These are phyloP conservation scores for Penicillium sp. DNA, from an alignment of 2,329 filamentous ascomycete genomes.

Conservation along the genomic window DNA sequence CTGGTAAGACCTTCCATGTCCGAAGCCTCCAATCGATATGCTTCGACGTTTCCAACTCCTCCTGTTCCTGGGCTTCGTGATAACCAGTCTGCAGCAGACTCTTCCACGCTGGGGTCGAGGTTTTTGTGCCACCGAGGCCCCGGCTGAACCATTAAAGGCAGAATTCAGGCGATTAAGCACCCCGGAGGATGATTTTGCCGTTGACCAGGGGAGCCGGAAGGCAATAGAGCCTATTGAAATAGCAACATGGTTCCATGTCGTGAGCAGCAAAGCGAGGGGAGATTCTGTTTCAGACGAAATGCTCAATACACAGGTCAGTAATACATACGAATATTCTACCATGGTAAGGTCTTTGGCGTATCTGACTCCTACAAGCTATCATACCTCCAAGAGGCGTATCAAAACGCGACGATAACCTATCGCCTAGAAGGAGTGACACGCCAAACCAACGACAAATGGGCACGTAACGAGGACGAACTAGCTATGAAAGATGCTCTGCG, in stretches of 20 bases:
- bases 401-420: slow-evolving; percentile 54
- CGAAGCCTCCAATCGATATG: slow-evolving; percentile 27
- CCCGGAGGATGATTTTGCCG: slow-evolving; percentile 18
- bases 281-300: slow-evolving; percentile 38
- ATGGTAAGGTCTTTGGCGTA: not conserved
- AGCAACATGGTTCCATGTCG: slow-evolving; percentile 50
- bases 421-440: slow-evolving; percentile 54
- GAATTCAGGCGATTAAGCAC: slow-evolving; percentile 32
- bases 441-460: slow-evolving; percentile 61
- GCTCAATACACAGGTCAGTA: slow-evolving; percentile 41
- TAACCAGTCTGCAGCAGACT: slow-evolving; percentile 22
- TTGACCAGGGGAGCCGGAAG: slow-evolving; percentile 26
- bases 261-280: slow-evolving; percentile 38
- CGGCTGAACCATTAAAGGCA: slow-evolving; percentile 31
- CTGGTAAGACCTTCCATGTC: slow-evolving; percentile 4
- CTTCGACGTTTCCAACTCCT: slow-evolving; percentile 27
- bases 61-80: slow-evolving; percentile 26
- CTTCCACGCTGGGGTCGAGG: slow-evolving; percentile 26
- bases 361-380: slow-evolving; percentile 28
- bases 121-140: slow-evolving; percentile 39
- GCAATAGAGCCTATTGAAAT: slow-evolving; percentile 37
- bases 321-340: not conserved
- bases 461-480: slow-evolving; percentile 53
- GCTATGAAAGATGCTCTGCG: slow-evolving; percentile 60
- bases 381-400: slow-evolving; percentile 53